A percentile compares a stretch with the other conserved stretches of the same genome.
phyloP scores from a whole-genome alignment of 805 yeast species.

The Wickerhamiella alocasiicola region DNA sequence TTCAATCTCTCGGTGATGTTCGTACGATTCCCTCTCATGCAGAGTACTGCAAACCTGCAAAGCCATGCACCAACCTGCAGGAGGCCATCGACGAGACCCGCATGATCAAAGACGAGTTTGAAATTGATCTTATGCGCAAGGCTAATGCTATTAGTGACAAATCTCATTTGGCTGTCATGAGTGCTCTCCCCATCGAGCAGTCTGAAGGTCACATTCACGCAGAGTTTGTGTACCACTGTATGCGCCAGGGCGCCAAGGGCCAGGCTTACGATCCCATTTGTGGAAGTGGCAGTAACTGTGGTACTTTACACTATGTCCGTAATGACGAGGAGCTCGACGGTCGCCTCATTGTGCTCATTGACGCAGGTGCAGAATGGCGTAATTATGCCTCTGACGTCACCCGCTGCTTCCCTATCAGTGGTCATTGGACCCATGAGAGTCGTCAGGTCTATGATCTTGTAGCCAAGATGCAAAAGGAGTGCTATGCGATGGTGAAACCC shows the following conservation, averaged over 20 bases:
- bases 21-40: constrained; percentile 11
- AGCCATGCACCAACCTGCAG: constrained; percentile 20
- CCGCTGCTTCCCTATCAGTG: constrained; percentile 83
- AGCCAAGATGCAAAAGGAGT: constrained; percentile 62
- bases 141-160: constrained; percentile 81
- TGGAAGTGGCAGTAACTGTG: constrained; percentile 84
- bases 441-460: constrained; percentile 71
- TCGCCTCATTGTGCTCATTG: constrained; percentile 63
- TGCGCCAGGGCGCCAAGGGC: constrained; percentile 83
- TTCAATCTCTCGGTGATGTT: constrained; percentile 1
- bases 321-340: constrained; percentile 54
- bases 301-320: constrained; percentile 79
- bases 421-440: constrained; percentile 83
- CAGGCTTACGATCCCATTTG: constrained; percentile 93
- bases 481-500: constrained; percentile 63
- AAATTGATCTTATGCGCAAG: constrained; percentile 58
- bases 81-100: constrained; percentile 82
- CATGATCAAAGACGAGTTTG: constrained; percentile 71
- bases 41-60: constrained; percentile 13
- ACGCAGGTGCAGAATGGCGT: constrained; percentile 97
- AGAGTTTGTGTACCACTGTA: constrained; percentile 84
- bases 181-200: constrained; percentile 72
- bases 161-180: constrained; percentile 84
- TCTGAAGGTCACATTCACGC: constrained; percentile 92
- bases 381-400: constrained; percentile 91